Base-by-base conservation (phyloP, 371 early-diverging fungal species). In the Dinochytrium kinnereticum region DNA sequence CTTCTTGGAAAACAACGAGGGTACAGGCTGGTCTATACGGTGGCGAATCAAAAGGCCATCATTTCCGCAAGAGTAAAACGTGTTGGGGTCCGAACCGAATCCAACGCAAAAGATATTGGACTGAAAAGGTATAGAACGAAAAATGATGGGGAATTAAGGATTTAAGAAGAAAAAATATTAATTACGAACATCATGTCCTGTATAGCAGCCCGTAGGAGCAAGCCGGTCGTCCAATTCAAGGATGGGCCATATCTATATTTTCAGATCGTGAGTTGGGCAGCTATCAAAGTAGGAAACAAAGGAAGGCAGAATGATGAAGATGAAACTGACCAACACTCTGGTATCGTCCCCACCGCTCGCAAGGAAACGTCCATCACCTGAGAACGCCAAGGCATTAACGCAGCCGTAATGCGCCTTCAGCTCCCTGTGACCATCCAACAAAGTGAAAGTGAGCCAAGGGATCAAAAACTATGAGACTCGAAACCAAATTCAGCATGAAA, bases 311-410 rank as follows among this genome's bases (percentile, higher is more conserved):
- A 39, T n/a, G 33, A 64, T 19, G 28, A 30, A 71, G 44, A 68
- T 5, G 17, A 15, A 19, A 44, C 51, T 15, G 24, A 76, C 76
- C 38, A 81, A 36, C 5, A 81, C 74, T 33, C 49, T 37, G 38
- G 28, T 44, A 55, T 81, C 81, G 53, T 81, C 81, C 28, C 81
- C 81, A 21, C 81, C 81, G 0, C 76, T 51, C 31, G 74, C 78
- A 38, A 81, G 59, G 7, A 68, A 65, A 21, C 31, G 3, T 36
- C 78, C 77, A 17, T 50, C 51, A 21, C 37, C 44, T 38, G 68
- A 57, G 55, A 76, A 71, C 26, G 76, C 70, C 28, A 81, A 1
- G 1, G 81, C 79, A 53, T 81, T 81, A 33, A 81, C 81, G 73
- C 81, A 81, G 38, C 81, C 81, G 24, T 37, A 50, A 68, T 79